Percentiles rank a stretch among this genome's conserved stretches.
phyloP scores from a whole-genome alignment of 225 moss, liverwort and hornwort genomes.

The Asterella californica region DNA sequence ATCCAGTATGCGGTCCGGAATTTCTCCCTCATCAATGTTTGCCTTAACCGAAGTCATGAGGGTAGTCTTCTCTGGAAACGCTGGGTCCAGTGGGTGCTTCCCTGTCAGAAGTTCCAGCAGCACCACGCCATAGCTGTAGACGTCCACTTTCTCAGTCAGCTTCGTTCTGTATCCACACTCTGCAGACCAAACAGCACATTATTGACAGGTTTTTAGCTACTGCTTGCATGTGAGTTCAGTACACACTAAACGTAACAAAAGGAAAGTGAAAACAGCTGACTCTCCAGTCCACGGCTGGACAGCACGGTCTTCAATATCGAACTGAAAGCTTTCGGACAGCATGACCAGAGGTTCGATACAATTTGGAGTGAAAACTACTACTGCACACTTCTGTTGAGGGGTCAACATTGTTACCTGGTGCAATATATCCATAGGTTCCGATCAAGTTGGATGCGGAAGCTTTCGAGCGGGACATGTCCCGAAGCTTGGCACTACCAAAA shows the following conservation, averaged over 20 bases:
- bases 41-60: slow-evolving; percentile 25
- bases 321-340: neutral
- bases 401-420: slow-evolving; percentile 44
- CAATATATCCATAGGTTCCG: slow-evolving; percentile 44
- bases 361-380: neutral
- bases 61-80: slow-evolving; percentile 21
- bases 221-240: too few species aligned
- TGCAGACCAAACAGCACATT: slow-evolving; percentile 6
- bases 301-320: too few species aligned
- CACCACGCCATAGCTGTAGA: slow-evolving; percentile 41
- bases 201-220: neutral
- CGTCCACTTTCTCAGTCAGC: slow-evolving; percentile 36
- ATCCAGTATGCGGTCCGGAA: slow-evolving; percentile 17
- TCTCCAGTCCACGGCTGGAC: too few species aligned
- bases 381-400: neutral
- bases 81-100: slow-evolving; percentile 26
- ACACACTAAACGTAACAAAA: too few species aligned
- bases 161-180: slow-evolving; percentile 28
- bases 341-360: neutral
- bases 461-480: neutral
- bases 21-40: neutral
- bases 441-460: slow-evolving; percentile 26
- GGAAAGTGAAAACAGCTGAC: too few species aligned
- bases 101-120: slow-evolving; percentile 40
- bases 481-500: slow-evolving; percentile 37